Evolutionary conservation across 2,329 filamentous ascomycete genomes (phyloP), one percentile per base, ranked within the genome.

Genomic region (Cladosporium phlei): DNA sequence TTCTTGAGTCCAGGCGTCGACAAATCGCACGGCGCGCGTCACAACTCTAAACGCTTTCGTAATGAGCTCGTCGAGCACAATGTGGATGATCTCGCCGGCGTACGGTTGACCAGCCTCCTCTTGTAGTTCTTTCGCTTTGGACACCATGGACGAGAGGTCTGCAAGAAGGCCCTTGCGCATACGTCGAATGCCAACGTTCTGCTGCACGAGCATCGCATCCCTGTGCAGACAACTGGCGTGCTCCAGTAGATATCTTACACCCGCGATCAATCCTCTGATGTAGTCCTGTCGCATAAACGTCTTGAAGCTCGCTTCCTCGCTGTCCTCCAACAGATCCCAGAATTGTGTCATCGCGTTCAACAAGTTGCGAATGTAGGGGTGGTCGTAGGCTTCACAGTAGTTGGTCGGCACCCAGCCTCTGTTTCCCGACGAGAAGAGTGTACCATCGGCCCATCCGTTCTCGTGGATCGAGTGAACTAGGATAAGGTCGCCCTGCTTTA

Each of bases 401-500:
- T 98, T 98, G 7, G 93, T 98, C 2, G 93, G 93, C 50, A 98
- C 73, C 93, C 93, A 98, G 52, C 93, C 93, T 56, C 93, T 79
- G 40, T 86, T 85, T 20, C 91, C 91, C 2, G 89, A 88, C 19
- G 85, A 78, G 51, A 98, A 71, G 30, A 96, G 74, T 1, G 93
- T 98, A 42, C 93, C 93, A 66, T 98, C 93, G 24, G 93, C 93
- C 93, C 93, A 98, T 57, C 93, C 93, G 70, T 97, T 98, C 51
- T 88, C 93, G 67, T 98, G 93, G 55, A 97, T 87, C 3, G 93
- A 96, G 67, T 98, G 93, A 17, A 98, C 86, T 48, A 98, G 71
- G 45, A 98, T 85, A 38, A 98, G 80, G 61, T 98, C 93, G 49
- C 93, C 93, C 62, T 93, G 85, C 56, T 87, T 86, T 47, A 98